Base-by-base conservation (phyloP, 805 yeast species). In the Hanseniaspora nectarophila region DNA sequence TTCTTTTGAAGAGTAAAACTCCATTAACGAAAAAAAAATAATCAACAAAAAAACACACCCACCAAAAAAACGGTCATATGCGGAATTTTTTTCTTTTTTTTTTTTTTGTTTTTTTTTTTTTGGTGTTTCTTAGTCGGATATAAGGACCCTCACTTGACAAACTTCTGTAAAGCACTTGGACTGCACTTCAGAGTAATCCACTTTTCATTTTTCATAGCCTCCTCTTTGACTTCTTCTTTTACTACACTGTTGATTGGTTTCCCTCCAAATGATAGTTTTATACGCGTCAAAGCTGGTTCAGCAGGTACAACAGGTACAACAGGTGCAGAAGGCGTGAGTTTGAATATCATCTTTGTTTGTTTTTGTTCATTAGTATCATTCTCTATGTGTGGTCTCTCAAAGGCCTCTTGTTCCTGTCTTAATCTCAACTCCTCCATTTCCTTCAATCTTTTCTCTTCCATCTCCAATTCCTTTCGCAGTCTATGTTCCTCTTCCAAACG, bases 101-200 rank as follows among this genome's bases (percentile, higher is more conserved):
- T 31, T 31, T 2, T 31, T 12, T 31, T 31, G 2, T 12, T 13
- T 31, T 31, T 8, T 28, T 28, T 28, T 28, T n/a, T 34, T 34
- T 33, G 5, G 13, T 15, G 18, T 33, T 16, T 9, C 6, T 1
- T 3, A 4, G 4, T 33, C 40, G 40, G 40, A 35, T 18, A 35
- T 35, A 35, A 35, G 12, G 23, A 8, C 15, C 1, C 24, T 23
- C 20, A 2, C 40, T 16, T 21, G 1, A 18, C 26, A 13, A 37
- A 23, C 5, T 3, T 21, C 18, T 9, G 12, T n/a, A 37, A 21
- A 3, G 15, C 20, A n/a, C 9, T 20, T 29, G 45, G 26, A 16
- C 5, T 31, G 10, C 43, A 48, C 21, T 38, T 48, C 33, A 48
- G 40, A 2, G 52, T 48, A 5, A 48, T 45, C 52, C 52, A 48